Base-by-base conservation (phyloP, 495 filamentous ascomycete genomes). In the Tuber umbilicatum region DNA sequence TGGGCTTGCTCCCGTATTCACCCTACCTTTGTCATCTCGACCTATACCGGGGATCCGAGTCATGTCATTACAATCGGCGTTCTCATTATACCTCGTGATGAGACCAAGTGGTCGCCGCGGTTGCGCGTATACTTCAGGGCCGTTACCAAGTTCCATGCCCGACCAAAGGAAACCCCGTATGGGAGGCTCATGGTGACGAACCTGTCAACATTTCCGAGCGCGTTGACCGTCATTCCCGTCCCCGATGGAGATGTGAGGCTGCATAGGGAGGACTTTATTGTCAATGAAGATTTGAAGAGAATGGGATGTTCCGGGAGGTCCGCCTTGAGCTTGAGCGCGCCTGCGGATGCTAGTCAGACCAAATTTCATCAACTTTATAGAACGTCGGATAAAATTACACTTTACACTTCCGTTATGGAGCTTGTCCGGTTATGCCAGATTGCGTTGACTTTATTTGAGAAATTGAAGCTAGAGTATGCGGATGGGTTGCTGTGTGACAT, bases 151-250 rank as follows among this genome's bases (percentile, higher is more conserved):
- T 94, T 90, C 79, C 90, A 97, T 86, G 93, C 94, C 1, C 88
- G 92, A 60, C 88, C 88, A 0, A 93, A 91, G 81, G 92, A 97
- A 69, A 99, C 96, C 2, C 87, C 88, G 0, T 83, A 94, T 2
- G 96, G 95, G 1, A 90, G 89, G 55, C 83, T 99, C 77, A 96
- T 97, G 91, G 90, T 97, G 71, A 98, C 95, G 12, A 97, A 97
- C 82, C 85, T 99, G 23, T 92, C 90, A 79, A 90, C 89, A 55
- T 97, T 99, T 76, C 94, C 96, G 12, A 95, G 92, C 19, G 90
- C 91, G 0, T 85, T 97, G 71, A 97, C 92, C 0, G 92, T 97
- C 38, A 94, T 99, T 69, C 86, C 90, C 0, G 90, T 98, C 0
- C 95, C 95, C 3, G 91, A 91, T 73, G 96, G 96, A 14, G 93